Evolutionary conservation across 352 stramenopile genomes (phyloP), one percentile per base, ranked within the genome.

Genomic region (Pythium pyrilobum): DNA sequence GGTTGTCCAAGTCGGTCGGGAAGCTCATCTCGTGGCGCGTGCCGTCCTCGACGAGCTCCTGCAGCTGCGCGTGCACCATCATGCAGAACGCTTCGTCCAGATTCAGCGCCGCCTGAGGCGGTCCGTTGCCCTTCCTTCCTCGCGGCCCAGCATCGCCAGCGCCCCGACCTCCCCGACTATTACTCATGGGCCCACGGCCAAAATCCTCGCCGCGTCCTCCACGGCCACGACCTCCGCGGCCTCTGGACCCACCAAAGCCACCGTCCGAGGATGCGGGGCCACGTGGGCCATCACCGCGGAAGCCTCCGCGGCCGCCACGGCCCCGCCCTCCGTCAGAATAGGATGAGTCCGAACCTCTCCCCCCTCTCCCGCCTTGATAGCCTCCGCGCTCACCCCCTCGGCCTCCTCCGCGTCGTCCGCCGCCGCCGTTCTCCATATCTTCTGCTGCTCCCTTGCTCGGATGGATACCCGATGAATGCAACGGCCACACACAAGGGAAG

Each of bases 11-110:
- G 31, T 69, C 77, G 34, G 40, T 43, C 1, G 79, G 68, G 64
- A 93, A 93, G 53, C 71, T 89, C 61, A 93, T 53, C 33, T 89
- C 81, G 44, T 66, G 64, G 10, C 67, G 69, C 10, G 57, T 31
- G 6, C 67, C 72, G 47, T 91, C 77, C 12, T 90, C 77, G 10
- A 87, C 67, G 5, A 93, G 74, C 25, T 66, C 66, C 62, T 87
- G 71, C 11, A 93, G 59, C 20, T 83, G 49, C 13, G 65, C 45
- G 42, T 87, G 69, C 37, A 89, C 71, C 40, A 77, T 49, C 69
- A 93, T 88, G 9, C 69, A 82, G 50, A 93, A 93, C 23, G 45
- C 72, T 56, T 89, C 82, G 38, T 81, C 70, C 16, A 93, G 58
- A 28, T 51, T 85, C 46, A 85, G 24, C 13, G 52, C 32, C 16